Conservation (phyloP, 495 filamentous ascomycete genomes). For the Polyplosphaeria fusca region DNA sequence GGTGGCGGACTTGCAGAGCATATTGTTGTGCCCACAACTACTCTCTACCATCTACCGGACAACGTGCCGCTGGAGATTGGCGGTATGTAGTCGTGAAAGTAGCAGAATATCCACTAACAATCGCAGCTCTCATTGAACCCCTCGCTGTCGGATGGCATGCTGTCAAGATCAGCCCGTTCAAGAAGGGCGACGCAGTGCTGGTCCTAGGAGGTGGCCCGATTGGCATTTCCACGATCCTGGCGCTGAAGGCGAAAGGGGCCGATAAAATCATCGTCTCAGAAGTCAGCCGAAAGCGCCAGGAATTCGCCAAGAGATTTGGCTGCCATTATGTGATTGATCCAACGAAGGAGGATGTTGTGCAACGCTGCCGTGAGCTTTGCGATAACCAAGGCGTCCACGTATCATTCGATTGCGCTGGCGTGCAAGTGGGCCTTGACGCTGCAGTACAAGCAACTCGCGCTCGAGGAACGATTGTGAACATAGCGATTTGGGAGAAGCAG, state of each 20-base stretch:
- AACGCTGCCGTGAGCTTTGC: constrained; percentile 47
- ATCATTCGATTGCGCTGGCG: constrained; percentile 58
- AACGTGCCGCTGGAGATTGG: constrained; percentile 51
- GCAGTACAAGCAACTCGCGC: constrained; percentile 50
- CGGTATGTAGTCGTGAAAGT: constrained; percentile 41
- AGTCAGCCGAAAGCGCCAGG: constrained; percentile 48
- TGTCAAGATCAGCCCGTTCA: constrained; percentile 53
- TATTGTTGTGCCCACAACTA: constrained; percentile 49
- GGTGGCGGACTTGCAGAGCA: constrained; percentile 59
- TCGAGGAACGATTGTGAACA: constrained; percentile 58
- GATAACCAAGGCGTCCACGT: constrained; percentile 53
- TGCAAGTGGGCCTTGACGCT: constrained; percentile 50
- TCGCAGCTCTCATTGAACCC: constrained; percentile 57
- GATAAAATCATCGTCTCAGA: constrained; percentile 58
- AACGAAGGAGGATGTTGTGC: constrained; percentile 49
- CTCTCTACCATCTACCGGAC: constrained; percentile 47
- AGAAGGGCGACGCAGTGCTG: constrained; percentile 50
- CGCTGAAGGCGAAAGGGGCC: constrained; percentile 50
- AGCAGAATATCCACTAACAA: too few relatives aligned
- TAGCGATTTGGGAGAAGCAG: constrained; percentile 60
- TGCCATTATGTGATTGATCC: constrained; percentile 58
- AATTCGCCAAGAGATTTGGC: constrained; percentile 52
- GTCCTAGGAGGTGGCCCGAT: constrained; percentile 63
- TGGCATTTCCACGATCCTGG: constrained; percentile 59
- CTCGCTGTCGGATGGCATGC: constrained; percentile 65